Conservation (phyloP, 805 yeast genomes). For the Scheffersomyces spartinae region DNA sequence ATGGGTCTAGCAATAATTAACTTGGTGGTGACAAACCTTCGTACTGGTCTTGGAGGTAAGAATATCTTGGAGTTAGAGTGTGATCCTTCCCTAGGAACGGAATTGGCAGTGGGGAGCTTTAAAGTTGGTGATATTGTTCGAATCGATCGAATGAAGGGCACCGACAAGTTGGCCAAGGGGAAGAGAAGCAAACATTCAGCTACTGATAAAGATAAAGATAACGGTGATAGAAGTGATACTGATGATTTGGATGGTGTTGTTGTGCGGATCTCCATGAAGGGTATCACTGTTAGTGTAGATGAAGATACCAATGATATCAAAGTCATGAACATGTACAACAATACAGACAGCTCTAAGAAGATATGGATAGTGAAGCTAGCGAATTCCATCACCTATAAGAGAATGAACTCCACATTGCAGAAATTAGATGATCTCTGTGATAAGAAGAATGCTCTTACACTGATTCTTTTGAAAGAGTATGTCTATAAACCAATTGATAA, state of each 20-base stretch:
- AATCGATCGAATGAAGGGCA: slow-evolving; percentile 32
- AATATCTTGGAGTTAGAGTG: slow-evolving; percentile 48
- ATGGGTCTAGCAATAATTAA: slow-evolving; percentile 71
- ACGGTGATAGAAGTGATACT: slow-evolving; percentile 10
- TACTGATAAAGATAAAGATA: slow-evolving; percentile 9
- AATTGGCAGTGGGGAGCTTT: slow-evolving; percentile 39
- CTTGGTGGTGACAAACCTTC: slow-evolving; percentile 43
- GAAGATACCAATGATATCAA: slow-evolving; percentile 43
- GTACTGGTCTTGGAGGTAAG: slow-evolving; percentile 76
- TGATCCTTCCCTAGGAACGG: slow-evolving; percentile 36
- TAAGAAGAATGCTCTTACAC: slow-evolving; percentile 16
- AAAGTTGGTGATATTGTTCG: slow-evolving; percentile 71
- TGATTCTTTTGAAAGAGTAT: too few species aligned
- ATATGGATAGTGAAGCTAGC: slow-evolving; percentile 60
- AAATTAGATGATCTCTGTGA: slow-evolving; percentile 48
- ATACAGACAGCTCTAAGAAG: slow-evolving; percentile 24
- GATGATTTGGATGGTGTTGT: slow-evolving; percentile 52
- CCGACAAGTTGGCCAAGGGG: slow-evolving; percentile 7
- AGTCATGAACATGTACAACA: slow-evolving; percentile 34
- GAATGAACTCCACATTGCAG: slow-evolving; percentile 71
- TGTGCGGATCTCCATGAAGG: slow-evolving; percentile 34
- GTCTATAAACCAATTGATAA: neutral
- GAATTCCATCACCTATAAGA: slow-evolving; percentile 60
- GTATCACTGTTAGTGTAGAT: slow-evolving; percentile 49
- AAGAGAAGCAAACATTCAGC: slow-evolving; percentile 15